A percentile compares a stretch with the other conserved stretches of the same genome.
phyloP scores from a whole-genome alignment of 116 monocot species.

The Iris pallida region DNA sequence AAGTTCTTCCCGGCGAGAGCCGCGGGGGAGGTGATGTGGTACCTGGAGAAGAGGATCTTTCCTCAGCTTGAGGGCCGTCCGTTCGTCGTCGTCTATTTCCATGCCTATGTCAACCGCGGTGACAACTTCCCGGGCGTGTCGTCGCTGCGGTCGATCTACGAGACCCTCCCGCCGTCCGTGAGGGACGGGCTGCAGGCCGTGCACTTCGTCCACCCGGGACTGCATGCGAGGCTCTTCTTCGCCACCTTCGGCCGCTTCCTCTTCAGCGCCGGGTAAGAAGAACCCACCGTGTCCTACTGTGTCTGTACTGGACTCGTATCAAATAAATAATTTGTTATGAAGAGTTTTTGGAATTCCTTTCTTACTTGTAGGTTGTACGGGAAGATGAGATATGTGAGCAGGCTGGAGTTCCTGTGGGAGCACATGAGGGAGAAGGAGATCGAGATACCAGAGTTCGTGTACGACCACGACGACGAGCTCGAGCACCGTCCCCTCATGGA shows the following conservation, averaged over 20 bases:
- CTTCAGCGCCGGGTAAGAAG: conserved; percentile 65
- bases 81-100: conserved; percentile 73
- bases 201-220: conserved; percentile 86
- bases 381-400: conserved; percentile 70
- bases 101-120: conserved; percentile 46
- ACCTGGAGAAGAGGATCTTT: conserved; percentile 55
- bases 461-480: conserved; percentile 76
- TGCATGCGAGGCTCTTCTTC: conserved; percentile 87
- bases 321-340: no score
- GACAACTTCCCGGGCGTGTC: conserved; percentile 83
- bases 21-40: conserved; percentile 46
- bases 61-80: conserved; percentile 33
- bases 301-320: no score
- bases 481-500: conserved; percentile 85
- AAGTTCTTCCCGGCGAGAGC: conserved; percentile 44
- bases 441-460: conserved; percentile 75
- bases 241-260: conserved; percentile 88
- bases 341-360: background rate
- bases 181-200: conserved; percentile 53
- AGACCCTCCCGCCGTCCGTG: conserved; percentile 42
- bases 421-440: conserved; percentile 52
- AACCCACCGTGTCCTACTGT: background rate
- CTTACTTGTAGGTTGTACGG: conserved; percentile 53
- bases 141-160: conserved; percentile 58
- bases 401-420: conserved; percentile 82